Conservation (phyloP, 768 basidiomycete genomes). For the Exsudoporus frostii region DNA sequence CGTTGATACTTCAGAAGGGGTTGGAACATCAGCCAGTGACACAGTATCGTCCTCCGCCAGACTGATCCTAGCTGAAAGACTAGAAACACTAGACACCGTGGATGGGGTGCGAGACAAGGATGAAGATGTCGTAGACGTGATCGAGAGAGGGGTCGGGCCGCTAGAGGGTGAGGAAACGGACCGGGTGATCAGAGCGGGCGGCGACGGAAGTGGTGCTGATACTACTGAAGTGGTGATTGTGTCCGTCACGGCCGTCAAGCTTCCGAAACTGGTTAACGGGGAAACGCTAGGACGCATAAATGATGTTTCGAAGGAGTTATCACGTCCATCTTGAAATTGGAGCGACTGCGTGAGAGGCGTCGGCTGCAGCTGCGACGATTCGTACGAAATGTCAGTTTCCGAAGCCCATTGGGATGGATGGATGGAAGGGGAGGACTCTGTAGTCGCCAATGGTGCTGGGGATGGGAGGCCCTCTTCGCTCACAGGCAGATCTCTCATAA, state of each 20-base stretch:
- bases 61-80: slow-evolving; percentile 40
- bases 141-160: slow-evolving; percentile 27
- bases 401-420: slow-evolving; percentile 53
- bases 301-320: slow-evolving; percentile 72
- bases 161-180: slow-evolving; percentile 33
- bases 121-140: slow-evolving; percentile 32
- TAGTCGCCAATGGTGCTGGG: slow-evolving; percentile 32
- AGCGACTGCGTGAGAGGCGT: slow-evolving; percentile 59
- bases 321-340: slow-evolving; percentile 55
- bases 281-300: slow-evolving; percentile 61
- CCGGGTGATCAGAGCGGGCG: slow-evolving; percentile 20
- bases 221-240: slow-evolving; percentile 26
- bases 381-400: slow-evolving; percentile 68
- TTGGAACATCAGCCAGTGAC: slow-evolving; percentile 17
- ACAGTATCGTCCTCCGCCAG: slow-evolving; percentile 31
- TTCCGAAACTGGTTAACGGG: slow-evolving; percentile 30
- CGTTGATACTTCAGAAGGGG: slow-evolving; percentile 42
- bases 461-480: slow-evolving; percentile 33
- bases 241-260: slow-evolving; percentile 35
- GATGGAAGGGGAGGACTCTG: slow-evolving; percentile 39
- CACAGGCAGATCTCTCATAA: slow-evolving; percentile 23
- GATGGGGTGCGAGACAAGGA: slow-evolving; percentile 39
- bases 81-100: slow-evolving; percentile 39
- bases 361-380: slow-evolving; percentile 70
- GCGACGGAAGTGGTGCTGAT: slow-evolving; percentile 9